Percentiles rank a stretch among this genome's conserved stretches.
Conservation (phyloP, 2,329 filamentous ascomycete genomes). For the Hortaea werneckii region DNA sequence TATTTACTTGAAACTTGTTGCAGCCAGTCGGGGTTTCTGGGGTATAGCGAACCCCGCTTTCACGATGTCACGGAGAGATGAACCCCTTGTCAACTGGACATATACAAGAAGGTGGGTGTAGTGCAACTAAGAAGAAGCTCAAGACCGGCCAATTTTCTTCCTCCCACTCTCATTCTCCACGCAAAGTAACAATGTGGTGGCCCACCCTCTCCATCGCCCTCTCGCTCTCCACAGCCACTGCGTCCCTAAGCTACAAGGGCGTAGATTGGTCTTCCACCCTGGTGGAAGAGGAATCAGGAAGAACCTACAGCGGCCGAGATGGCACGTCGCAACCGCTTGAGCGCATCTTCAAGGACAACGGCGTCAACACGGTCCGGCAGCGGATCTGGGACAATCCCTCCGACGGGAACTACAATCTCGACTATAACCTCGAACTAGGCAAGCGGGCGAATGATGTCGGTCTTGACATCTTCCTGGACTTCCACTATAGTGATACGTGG, state of each 20-base stretch:
- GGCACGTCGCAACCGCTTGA: slow-evolving; percentile 20
- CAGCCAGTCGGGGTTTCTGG: no score
- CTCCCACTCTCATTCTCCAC: neutral
- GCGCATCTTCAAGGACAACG: slow-evolving; percentile 14
- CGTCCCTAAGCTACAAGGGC: slow-evolving; percentile 23
- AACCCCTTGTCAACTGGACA: no score
- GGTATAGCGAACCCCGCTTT: no score
- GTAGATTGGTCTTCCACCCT: slow-evolving; percentile 28
- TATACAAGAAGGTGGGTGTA: no score
- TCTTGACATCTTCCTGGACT: slow-evolving; percentile 25
- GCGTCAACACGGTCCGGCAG: slow-evolving; percentile 18
- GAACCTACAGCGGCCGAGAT: slow-evolving; percentile 24
- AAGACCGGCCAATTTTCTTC: neutral
- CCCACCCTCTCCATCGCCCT: slow-evolving; percentile 1
- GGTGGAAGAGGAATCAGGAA: slow-evolving; percentile 25
- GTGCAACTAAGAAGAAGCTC: no score
- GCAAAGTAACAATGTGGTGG: neutral
- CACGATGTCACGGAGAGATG: no score
- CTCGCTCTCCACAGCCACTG: slow-evolving; percentile 1
- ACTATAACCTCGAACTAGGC: slow-evolving; percentile 27
- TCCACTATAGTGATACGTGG: slow-evolving; percentile 27
- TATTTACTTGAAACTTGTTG: no score
- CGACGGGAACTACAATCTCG: slow-evolving; percentile 20
- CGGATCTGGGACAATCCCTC: slow-evolving; percentile 22
- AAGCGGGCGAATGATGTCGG: slow-evolving; percentile 22